Evolutionary conservation across 2,329 filamentous ascomycete species (phyloP).

Genomic region (Trichoderma semiorbis): DNA sequence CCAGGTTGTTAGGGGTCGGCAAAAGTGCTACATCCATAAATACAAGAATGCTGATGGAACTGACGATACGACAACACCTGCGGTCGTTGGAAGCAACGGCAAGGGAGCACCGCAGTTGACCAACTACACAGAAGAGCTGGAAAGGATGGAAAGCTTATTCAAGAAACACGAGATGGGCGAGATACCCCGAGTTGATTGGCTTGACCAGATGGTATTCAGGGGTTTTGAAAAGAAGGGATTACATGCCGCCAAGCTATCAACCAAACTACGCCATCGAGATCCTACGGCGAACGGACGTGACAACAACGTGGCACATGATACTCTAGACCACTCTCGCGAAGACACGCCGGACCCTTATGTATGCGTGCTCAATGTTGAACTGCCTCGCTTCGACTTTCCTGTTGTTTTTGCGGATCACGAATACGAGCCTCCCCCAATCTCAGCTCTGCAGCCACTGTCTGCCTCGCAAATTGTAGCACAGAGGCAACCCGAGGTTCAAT

Average conservation of each 20-base stretch:
- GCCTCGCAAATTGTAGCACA: slow-evolving; percentile 66
- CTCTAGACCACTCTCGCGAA: slow-evolving; percentile 35
- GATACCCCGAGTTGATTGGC: slow-evolving; percentile 88
- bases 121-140: slow-evolving; percentile 77
- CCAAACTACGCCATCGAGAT: slow-evolving; percentile 55
- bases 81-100: slow-evolving; percentile 55
- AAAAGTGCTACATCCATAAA: slow-evolving; percentile 84
- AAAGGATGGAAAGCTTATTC: slow-evolving; percentile 82
- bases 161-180: slow-evolving; percentile 99
- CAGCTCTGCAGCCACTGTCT: slow-evolving; percentile 60
- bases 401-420: slow-evolving; percentile 94
- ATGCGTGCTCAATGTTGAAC: slow-evolving; percentile 84
- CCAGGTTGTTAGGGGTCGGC: slow-evolving; percentile 83
- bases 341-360: slow-evolving; percentile 50
- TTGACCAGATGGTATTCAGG: slow-evolving; percentile 91
- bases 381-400: slow-evolving; percentile 92
- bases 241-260: slow-evolving; percentile 60
- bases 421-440: slow-evolving; percentile 81
- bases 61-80: slow-evolving; percentile 73
- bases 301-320: slow-evolving; percentile 28
- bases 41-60: slow-evolving; percentile 82
- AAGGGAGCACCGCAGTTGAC: slow-evolving; percentile 53
- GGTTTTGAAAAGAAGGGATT: slow-evolving; percentile 75
- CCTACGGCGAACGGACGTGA: slow-evolving; percentile 32
- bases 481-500: slow-evolving; percentile 81